Evolutionary conservation across 2,329 filamentous ascomycete species (phyloP).

Genomic region (Xylariales sp.): DNA sequence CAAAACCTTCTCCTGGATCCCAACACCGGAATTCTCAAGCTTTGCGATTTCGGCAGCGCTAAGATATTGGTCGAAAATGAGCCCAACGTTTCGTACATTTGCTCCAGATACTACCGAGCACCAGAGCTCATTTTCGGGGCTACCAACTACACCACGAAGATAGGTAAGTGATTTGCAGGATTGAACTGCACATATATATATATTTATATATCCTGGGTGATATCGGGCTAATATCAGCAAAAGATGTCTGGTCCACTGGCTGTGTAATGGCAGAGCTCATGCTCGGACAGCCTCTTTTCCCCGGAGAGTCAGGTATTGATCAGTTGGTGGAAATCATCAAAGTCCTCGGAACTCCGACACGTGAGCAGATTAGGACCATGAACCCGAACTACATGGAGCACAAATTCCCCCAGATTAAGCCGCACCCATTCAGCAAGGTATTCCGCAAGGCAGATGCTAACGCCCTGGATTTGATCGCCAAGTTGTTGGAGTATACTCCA

Average conservation of each 20-base stretch:
- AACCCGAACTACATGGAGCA: slow-evolving; percentile 99
- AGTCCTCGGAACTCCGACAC: slow-evolving; percentile 90
- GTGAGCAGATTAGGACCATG: slow-evolving; percentile 99
- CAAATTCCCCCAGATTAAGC: slow-evolving; percentile 99
- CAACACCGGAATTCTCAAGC: slow-evolving; percentile 84
- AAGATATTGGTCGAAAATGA: slow-evolving; percentile 99
- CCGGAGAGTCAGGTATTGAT: slow-evolving; percentile 96
- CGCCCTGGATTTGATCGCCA: slow-evolving; percentile 92
- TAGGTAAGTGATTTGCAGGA: slow-evolving; percentile 61
- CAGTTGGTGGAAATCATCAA: slow-evolving; percentile 99
- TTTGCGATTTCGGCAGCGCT: slow-evolving; percentile 97
- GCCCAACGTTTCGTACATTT: slow-evolving; percentile 99
- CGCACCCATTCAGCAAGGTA: slow-evolving; percentile 98
- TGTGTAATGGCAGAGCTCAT: slow-evolving; percentile 99
- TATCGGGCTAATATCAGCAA: too few relatives aligned
- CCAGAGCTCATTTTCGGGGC: slow-evolving; percentile 98
- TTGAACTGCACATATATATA: neutral
- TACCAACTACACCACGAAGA: slow-evolving; percentile 99
- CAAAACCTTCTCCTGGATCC: slow-evolving; percentile 96
- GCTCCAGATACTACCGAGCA: slow-evolving; percentile 96
- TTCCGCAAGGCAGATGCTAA: slow-evolving; percentile 93
- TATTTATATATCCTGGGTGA: slow-evolving; percentile 10
- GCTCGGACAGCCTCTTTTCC: slow-evolving; percentile 96
- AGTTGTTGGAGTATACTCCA: slow-evolving; percentile 92
- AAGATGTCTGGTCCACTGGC: slow-evolving; percentile 98